Evolutionary conservation across 495 filamentous ascomycete genomes (phyloP).

Genomic region (Letharia lupina): DNA sequence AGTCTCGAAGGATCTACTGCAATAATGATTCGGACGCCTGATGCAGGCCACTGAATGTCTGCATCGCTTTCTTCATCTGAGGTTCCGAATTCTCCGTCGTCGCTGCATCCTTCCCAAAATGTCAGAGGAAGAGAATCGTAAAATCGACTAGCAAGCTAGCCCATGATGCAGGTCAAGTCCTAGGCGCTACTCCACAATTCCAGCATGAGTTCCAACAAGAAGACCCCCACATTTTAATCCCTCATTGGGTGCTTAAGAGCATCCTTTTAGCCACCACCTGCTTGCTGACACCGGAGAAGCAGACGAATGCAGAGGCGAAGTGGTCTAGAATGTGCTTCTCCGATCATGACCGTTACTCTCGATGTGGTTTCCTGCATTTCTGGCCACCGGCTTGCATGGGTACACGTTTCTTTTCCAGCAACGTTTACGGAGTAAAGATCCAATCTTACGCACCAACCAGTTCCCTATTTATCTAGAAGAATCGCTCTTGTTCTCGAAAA

Average conservation of each 20-base stretch:
- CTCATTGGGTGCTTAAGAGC: constrained; percentile 16
- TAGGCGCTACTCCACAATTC: constrained; percentile 1
- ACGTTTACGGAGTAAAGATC: neutral
- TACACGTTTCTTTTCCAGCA: neutral
- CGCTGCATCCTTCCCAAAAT: neutral
- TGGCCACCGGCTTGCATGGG: neutral
- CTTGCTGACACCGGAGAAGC: constrained; percentile 8
- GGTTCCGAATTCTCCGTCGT: neutral
- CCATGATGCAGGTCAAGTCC: neutral
- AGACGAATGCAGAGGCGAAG: constrained; percentile 6
- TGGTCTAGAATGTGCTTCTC: neutral
- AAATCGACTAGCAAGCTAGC: neutral
- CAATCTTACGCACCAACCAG: neutral
- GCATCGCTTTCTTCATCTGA: neutral
- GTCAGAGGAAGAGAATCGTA: too few species aligned
- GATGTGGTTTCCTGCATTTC: neutral
- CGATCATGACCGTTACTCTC: neutral
- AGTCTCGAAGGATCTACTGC: neutral
- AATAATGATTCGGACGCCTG: neutral
- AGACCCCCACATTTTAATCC: constrained; percentile 5
- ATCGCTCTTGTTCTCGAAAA: neutral
- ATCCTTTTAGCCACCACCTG: constrained; percentile 3
- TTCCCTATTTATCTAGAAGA: neutral
- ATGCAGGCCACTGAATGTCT: neutral
- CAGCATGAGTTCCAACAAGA: neutral